Base-by-base conservation (phyloP, 345 rosid species). In the Erucastrum elatum region DNA sequence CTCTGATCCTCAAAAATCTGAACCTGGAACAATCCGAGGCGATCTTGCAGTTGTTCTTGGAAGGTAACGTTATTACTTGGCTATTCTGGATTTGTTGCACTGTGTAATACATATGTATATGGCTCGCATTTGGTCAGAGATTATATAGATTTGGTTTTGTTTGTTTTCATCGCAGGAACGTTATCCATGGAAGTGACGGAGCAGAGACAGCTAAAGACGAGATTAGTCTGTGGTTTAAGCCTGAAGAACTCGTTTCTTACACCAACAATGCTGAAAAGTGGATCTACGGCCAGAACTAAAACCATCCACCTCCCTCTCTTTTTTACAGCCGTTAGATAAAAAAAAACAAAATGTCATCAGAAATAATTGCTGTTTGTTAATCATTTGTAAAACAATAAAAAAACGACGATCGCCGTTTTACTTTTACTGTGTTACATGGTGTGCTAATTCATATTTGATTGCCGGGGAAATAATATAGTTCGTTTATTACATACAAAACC, bases 111-210 rank as follows among this genome's bases (percentile, higher is more conserved):
- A 63, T 33, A 31, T 30, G 66, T 30, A 13, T 64, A 13, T 64
- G 34, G 64, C 58, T 6, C 63, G n/a, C n/a, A n/a, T 66, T 72
- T 31, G 53, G 1, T 9, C 5, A 13, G 10, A 62, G 39, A 26
- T 63, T 41, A 3, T 8, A 16, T 6, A 61, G 15, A 34, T 64
- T 64, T 34, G 61, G 53, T 34, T 13, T 5, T 31, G 66, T n/a
- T 63, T 73, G 35, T 51, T 5, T 68, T 1, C 62, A 39, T 53
- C 46, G 86, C 64, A 95, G 98, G 84, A 95, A 95, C 70, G 90
- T 95, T 79, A 95, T 95, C 59, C 99, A 95, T 39, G 99, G 99
- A 71, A 95, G 99, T 56, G 99, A 95, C 74, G 99, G 98, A 65
- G 96, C 96, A 4, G 97, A 95, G 85, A 95, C 99, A 0, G 98